Evolutionary conservation across 2,329 filamentous ascomycete genomes (phyloP).

Genomic region (Alternaria sp.): DNA sequence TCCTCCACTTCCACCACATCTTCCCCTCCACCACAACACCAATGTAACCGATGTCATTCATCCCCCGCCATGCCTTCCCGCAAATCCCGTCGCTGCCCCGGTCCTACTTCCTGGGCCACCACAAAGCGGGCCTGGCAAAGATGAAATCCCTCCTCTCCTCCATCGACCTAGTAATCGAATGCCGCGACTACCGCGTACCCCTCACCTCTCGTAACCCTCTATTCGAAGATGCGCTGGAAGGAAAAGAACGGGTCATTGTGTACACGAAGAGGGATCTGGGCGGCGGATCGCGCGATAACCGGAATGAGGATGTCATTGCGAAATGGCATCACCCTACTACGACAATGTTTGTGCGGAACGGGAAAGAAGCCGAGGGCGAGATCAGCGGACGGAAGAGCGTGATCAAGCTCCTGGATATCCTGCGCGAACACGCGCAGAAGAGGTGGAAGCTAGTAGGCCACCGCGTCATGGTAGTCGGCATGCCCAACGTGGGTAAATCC

Average conservation of each 20-base stretch:
- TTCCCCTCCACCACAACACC: not conserved
- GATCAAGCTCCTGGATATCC: conserved; percentile 55
- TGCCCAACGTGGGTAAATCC: conserved; percentile 98
- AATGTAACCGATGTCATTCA: conserved; percentile 55
- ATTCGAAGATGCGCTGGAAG: conserved; percentile 79
- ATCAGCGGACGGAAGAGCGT: conserved; percentile 28
- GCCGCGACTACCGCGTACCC: conserved; percentile 89
- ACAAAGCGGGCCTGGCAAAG: conserved; percentile 77
- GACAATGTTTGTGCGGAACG: conserved; percentile 60
- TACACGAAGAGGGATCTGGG: conserved; percentile 83
- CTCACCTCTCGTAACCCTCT: conserved; percentile 88
- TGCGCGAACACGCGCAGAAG: conserved; percentile 59
- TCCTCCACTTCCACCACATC: too few relatives aligned
- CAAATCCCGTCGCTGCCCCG: conserved; percentile 77
- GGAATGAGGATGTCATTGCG: conserved; percentile 59
- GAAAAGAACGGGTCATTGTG: conserved; percentile 77
- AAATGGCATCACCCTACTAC: conserved; percentile 61
- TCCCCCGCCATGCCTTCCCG: conserved; percentile 76
- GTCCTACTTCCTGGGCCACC: conserved; percentile 95
- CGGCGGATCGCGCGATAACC: conserved; percentile 31
- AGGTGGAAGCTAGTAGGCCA: conserved; percentile 76
- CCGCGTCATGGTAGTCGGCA: conserved; percentile 86
- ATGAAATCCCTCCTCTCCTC: conserved; percentile 82
- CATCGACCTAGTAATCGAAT: conserved; percentile 90
- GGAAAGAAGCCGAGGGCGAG: conserved; percentile 36